These are phyloP conservation scores for Xylaria arbuscula DNA, from an alignment of 2,329 filamentous ascomycete genomes.

Conservation along the genomic window DNA sequence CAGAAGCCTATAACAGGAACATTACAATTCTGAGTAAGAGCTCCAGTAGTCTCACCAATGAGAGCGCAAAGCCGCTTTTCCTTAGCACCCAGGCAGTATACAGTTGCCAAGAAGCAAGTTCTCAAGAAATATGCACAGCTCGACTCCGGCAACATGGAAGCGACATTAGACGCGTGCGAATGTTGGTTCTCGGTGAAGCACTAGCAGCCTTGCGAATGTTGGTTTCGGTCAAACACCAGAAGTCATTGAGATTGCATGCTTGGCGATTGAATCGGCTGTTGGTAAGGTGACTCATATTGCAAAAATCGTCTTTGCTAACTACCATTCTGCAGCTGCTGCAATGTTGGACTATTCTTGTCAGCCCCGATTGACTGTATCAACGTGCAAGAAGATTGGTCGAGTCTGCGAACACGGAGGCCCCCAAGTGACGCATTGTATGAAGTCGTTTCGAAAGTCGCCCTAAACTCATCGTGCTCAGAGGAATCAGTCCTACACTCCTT, in stretches of 20 bases:
- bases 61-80: neutral
- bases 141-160: conserved; percentile 12
- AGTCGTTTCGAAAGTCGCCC: conserved; percentile 3
- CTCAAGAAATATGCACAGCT: neutral
- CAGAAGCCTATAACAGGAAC: conserved; percentile 1
- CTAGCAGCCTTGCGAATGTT: no score
- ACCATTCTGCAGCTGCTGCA: neutral
- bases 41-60: conserved; percentile 11
- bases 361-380: neutral
- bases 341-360: neutral
- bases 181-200: neutral
- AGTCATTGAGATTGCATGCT: neutral
- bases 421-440: neutral
- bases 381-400: neutral
- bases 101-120: conserved; percentile 14
- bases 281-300: neutral
- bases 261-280: neutral
- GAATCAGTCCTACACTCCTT: neutral
- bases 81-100: conserved; percentile 8
- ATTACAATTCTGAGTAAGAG: neutral
- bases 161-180: conserved; percentile 9
- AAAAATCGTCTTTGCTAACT: neutral
- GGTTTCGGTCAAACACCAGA: neutral
- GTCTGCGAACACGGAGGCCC: neutral
- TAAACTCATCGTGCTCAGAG: conserved; percentile 3